Conservation (phyloP, 257 asterid species). For the Verbena officinalis region DNA sequence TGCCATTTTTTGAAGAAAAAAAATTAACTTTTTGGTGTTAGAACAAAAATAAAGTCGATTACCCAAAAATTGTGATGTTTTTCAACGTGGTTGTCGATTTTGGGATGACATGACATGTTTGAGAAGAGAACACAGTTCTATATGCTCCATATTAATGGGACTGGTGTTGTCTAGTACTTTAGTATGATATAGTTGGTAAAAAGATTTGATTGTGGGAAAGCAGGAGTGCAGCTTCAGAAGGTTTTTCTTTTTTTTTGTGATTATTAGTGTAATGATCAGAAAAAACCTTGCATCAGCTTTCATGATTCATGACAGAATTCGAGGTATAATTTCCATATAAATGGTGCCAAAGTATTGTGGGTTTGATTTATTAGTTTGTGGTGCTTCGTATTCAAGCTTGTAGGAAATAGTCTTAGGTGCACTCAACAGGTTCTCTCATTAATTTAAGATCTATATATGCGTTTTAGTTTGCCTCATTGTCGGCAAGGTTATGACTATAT, state of each 20-base stretch:
- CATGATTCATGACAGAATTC: neutral
- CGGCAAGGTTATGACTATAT: neutral
- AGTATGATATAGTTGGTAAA: no score
- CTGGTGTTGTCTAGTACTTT: neutral
- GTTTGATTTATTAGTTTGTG: neutral
- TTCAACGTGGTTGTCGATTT: neutral
- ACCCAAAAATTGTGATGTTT: neutral
- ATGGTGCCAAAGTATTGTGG: slow-evolving; percentile 1
- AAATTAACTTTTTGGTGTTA: neutral
- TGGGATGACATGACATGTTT: neutral
- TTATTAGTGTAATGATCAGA: neutral
- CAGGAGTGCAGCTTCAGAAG: neutral
- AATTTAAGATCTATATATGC: neutral
- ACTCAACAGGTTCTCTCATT: neutral
- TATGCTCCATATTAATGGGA: slow-evolving; percentile 1
- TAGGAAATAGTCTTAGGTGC: neutral
- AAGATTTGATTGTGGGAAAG: neutral
- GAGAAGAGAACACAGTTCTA: neutral
- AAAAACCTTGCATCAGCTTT: neutral
- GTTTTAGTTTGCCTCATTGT: neutral
- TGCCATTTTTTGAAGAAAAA: neutral
- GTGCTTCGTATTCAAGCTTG: neutral
- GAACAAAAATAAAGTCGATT: neutral
- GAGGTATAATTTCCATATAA: neutral
- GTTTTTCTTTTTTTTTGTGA: neutral